Evolutionary conservation across 352 stramenopile species (phyloP).

Genomic region (Elongisporangium undulatum): DNA sequence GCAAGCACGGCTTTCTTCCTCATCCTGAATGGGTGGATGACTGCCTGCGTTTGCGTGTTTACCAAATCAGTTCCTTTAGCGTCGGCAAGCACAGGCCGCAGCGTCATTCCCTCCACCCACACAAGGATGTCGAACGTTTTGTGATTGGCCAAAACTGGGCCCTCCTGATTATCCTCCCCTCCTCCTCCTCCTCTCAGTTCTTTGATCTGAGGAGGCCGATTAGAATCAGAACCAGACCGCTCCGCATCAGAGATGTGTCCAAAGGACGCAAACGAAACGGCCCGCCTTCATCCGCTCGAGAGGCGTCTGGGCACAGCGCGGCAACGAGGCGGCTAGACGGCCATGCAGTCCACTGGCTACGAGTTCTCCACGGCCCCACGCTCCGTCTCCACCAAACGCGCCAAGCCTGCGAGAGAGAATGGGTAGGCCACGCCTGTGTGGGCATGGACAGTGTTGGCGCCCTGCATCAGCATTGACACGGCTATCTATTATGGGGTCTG

Average conservation of each 20-base stretch:
- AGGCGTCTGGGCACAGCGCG: neutral
- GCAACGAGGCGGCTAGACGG: neutral
- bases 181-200: no score
- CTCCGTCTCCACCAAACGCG: conserved; percentile 71
- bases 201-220: neutral
- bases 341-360: conserved; percentile 55
- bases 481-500: conserved; percentile 2
- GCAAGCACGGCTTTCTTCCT: neutral
- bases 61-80: neutral
- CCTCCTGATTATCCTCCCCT: no score
- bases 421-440: conserved; percentile 21
- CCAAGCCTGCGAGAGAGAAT: conserved; percentile 40
- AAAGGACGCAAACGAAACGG: neutral
- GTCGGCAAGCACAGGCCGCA: neutral
- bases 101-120: neutral
- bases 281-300: neutral
- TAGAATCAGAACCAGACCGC: neutral
- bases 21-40: neutral
- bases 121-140: neutral
- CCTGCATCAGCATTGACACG: conserved; percentile 12
- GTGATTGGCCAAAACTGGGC: neutral
- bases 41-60: neutral
- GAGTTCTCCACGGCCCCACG: conserved; percentile 66
- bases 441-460: neutral
- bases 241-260: neutral